Conservation (phyloP, 495 filamentous ascomycete genomes). For the Xylaria nigripes region DNA sequence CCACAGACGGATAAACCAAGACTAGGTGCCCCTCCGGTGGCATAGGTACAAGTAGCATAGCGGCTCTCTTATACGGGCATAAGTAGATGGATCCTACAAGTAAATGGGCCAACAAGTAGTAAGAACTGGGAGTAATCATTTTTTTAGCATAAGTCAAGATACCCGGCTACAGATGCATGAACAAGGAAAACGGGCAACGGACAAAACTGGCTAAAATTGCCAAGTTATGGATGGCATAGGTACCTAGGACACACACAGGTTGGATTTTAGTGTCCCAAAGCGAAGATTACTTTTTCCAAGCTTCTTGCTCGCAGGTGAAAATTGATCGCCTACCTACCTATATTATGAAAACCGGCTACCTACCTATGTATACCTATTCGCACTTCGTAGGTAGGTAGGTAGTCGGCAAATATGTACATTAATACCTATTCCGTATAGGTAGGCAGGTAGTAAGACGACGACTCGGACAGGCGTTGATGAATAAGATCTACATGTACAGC, state of each 20-base stretch:
- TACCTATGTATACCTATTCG: too few relatives aligned
- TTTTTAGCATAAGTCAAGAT: neutral
- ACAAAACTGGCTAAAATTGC: neutral
- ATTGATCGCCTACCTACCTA: neutral
- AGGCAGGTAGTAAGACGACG: too few relatives aligned
- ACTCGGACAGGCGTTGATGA: too few relatives aligned
- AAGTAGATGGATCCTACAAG: conserved; percentile 2
- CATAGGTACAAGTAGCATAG: neutral
- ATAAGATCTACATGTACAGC: too few relatives aligned
- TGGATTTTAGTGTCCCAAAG: neutral
- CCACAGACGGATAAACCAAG: neutral
- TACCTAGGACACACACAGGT: neutral
- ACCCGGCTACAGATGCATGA: conserved; percentile 5
- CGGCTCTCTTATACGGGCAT: neutral
- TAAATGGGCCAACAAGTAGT: neutral
- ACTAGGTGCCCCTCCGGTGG: neutral
- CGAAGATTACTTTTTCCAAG: neutral
- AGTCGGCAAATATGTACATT: too few relatives aligned
- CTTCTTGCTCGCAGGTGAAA: neutral
- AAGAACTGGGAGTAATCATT: neutral
- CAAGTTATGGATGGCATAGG: neutral
- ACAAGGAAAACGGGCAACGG: neutral
- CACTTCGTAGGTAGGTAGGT: too few relatives aligned
- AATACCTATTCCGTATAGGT: too few relatives aligned
- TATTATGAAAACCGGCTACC: too few relatives aligned